Conservation (phyloP, 2,329 filamentous ascomycete species). For the Tolypocladium tundrense region DNA sequence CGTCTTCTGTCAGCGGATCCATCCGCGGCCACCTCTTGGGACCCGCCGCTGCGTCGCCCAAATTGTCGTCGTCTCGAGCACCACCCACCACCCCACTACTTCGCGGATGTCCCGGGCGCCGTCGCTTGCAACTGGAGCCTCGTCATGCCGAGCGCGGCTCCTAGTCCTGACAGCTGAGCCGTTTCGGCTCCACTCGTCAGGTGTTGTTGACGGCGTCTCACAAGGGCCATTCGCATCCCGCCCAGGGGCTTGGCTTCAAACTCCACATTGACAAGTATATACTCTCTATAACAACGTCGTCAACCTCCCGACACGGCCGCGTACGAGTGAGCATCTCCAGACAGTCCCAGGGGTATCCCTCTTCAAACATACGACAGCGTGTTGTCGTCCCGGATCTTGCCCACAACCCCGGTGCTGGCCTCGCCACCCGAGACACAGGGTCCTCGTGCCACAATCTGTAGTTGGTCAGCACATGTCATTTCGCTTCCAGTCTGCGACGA, state of each 20-base stretch:
- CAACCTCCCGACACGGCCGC: background rate
- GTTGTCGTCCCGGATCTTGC: constrained; percentile 59
- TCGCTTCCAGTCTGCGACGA: background rate
- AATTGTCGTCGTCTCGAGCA: background rate
- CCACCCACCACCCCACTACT: background rate
- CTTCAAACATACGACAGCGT: constrained; percentile 50
- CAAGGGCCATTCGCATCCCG: background rate
- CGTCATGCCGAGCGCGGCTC: background rate
- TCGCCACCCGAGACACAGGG: constrained; percentile 63
- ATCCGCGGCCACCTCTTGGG: background rate
- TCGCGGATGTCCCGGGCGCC: background rate
- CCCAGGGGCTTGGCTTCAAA: background rate
- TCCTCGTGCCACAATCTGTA: constrained; percentile 60
- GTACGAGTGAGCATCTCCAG: background rate
- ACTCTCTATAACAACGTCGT: background rate
- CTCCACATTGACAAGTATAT: no score
- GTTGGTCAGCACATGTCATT: background rate
- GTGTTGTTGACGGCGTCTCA: background rate
- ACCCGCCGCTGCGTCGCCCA: background rate
- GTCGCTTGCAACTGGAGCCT: background rate
- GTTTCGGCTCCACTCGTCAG: background rate
- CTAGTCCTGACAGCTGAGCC: background rate
- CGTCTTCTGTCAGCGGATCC: background rate
- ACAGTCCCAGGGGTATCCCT: background rate
- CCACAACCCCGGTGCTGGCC: constrained; percentile 52